Base-by-base conservation (phyloP, 2,329 filamentous ascomycete genomes). In the Thelonectria rubi region DNA sequence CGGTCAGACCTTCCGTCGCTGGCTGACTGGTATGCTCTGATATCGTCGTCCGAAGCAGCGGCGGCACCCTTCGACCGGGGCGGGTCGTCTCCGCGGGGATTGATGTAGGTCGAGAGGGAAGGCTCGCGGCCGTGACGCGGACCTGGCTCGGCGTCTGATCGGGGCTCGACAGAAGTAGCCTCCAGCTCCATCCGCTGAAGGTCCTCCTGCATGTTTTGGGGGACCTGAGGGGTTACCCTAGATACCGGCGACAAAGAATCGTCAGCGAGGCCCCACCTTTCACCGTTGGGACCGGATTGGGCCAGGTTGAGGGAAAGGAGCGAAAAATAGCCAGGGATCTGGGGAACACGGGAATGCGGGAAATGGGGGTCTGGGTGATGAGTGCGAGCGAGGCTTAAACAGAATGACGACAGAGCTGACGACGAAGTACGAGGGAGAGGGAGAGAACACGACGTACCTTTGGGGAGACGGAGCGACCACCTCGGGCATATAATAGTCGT, bases 191-290 rank as follows among this genome's bases (percentile, higher is more conserved):
- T 88, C 77, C 94, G 90, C 73, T 94, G 91, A 68, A 99, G 86
- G 79, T 92, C 94, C 74, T 97, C 90, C 81, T 97, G 93, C 87
- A 99, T 97, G 79, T 97, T 94, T 79, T 94, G 91, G 69, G 94
- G 93, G 68, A 97, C 93, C 84, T 97, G 93, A 76, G 93, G 92
- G 88, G 94, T 97, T 74, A 96, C 88, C 82, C 93, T 97, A 78
- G 69, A 75, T 66, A 74, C 71, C 71, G 67, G 55, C 47, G 61
- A 69, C 65, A 69, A 67, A 75, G 71, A 69, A 71, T 66, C 66
- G 77, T 81, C 74, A 79, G 78, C 74, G 67, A 67, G 75, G 74
- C 74, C 74, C 74, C 75, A 75, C 68, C 65, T 68, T 71, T 60
- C 65, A 70, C 68, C 69, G 70, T 70, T 65, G 49, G 55, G 65